Evolutionary conservation across 805 yeast genomes (phyloP).

Genomic region (Hanseniaspora hatyaiensis): DNA sequence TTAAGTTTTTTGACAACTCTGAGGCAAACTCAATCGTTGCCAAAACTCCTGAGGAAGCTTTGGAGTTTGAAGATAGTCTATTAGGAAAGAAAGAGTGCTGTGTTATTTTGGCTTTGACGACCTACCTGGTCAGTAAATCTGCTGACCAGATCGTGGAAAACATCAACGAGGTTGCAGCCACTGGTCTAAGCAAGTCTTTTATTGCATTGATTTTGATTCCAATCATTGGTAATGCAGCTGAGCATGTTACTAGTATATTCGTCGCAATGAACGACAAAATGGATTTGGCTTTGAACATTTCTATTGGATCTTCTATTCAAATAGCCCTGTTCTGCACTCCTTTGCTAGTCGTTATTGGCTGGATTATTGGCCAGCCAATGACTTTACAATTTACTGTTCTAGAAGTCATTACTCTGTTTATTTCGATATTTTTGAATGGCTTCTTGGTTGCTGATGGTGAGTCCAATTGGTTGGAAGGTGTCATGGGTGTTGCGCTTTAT

Average conservation of each 20-base stretch:
- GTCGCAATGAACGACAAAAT: conserved; percentile 93
- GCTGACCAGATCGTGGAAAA: conserved; percentile 92
- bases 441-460: conserved; percentile 86
- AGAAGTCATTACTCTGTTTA: conserved; percentile 85
- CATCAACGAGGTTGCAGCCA: conserved; percentile 72
- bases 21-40: conserved; percentile 26
- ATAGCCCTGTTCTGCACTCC: conserved; percentile 94
- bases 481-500: conserved; percentile 78
- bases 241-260: conserved; percentile 90
- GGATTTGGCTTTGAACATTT: conserved; percentile 95
- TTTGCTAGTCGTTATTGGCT: conserved; percentile 86
- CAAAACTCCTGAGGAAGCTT: conserved; percentile 2
- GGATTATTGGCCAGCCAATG: conserved; percentile 87
- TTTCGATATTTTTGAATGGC: conserved; percentile 78
- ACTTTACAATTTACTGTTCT: conserved; percentile 79
- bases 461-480: conserved; percentile 94
- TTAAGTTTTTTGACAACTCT: conserved; percentile 52
- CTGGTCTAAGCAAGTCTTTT: conserved; percentile 87
- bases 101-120: conserved; percentile 44
- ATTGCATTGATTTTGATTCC: conserved; percentile 90
- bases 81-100: conserved; percentile 47
- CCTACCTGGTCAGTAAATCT: conserved; percentile 72
- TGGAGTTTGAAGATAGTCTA: conserved; percentile 5
- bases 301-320: conserved; percentile 90
- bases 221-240: conserved; percentile 97